A percentile compares a stretch with the other conserved stretches of the same genome.
These are phyloP conservation scores for Citrullus amarus DNA, from an alignment of 306 rosid species.

Conservation along the genomic window DNA sequence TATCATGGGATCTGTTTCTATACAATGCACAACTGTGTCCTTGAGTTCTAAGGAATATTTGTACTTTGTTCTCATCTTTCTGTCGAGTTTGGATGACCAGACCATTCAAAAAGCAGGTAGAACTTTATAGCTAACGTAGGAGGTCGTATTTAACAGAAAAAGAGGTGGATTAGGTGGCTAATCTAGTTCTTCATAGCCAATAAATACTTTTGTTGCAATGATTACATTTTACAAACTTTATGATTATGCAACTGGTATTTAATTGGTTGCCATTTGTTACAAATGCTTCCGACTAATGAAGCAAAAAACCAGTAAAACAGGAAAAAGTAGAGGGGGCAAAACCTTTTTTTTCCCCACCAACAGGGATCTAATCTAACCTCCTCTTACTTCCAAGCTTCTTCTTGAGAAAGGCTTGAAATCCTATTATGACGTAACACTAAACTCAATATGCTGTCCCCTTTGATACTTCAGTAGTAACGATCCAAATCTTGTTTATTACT, in stretches of 20 bases:
- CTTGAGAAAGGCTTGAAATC: background rate
- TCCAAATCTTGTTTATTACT: background rate
- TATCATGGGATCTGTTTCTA: background rate
- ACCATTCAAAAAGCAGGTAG: background rate
- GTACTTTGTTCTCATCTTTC: background rate
- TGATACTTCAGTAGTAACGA: background rate
- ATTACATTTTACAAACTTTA: background rate
- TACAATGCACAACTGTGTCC: background rate
- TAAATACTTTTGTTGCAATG: background rate
- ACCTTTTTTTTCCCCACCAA: background rate
- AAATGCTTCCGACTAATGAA: background rate
- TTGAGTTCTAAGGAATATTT: background rate
- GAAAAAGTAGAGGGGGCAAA: background rate
- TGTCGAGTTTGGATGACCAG: background rate
- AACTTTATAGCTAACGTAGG: background rate
- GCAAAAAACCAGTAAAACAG: background rate
- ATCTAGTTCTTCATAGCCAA: background rate
- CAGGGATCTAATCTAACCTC: background rate
- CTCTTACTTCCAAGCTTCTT: background rate
- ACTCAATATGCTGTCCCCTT: background rate
- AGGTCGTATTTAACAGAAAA: background rate
- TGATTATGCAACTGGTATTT: background rate
- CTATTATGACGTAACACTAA: background rate
- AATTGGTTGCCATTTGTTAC: background rate
- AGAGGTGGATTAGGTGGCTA: background rate